Base-by-base conservation (phyloP, 2,329 filamentous ascomycete species). In the Alternaria brassicicola region DNA sequence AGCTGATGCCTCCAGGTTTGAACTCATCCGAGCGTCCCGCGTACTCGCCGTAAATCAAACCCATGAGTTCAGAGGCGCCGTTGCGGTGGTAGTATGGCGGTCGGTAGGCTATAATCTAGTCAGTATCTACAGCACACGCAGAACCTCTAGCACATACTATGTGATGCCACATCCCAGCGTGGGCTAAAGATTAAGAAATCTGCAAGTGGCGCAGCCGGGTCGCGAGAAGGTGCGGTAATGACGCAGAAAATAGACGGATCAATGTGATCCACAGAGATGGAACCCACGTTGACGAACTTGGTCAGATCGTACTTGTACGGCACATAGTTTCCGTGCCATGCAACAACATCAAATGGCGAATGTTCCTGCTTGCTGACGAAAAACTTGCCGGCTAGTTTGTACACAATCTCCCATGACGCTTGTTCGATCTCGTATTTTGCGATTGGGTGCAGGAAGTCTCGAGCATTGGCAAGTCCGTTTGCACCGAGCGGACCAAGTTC, bases 231-330 rank as follows among this genome's bases (percentile, higher is more conserved):
- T 1, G 84, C 86, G 0, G 86, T 85, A 17, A 89, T 78, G 3
- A 89, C 86, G 28, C 85, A 92, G 78, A 89, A 93, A 74, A 93
- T 92, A 62, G 85, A 88, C 0, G 90, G 90, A 71, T 93, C 90
- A 1, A 89, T 89, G 71, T 93, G 90, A 74, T 93, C 90, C 70
- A 86, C 91, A 7, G 86, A 89, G 64, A 91, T 87, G 53, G 83
- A 87, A 19, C 90, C 90, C 42, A 93, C 87, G 41, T 86, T 87
- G 78, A 89, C 90, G 82, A 92, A 93, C 30, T 89, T 86, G 25
- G 88, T 89, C 1, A 93, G 83, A 68, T 93, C 90, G 79, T 93
- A 93, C 78, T 93, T 93, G 83, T 87, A 92, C 0, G 90, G 90
- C 60, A 73, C 68, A 78, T 92, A 93, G 62, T 87, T 90, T 42